Conservation (phyloP, 2,329 filamentous ascomycete species). For the Xylariaceae sp. region DNA sequence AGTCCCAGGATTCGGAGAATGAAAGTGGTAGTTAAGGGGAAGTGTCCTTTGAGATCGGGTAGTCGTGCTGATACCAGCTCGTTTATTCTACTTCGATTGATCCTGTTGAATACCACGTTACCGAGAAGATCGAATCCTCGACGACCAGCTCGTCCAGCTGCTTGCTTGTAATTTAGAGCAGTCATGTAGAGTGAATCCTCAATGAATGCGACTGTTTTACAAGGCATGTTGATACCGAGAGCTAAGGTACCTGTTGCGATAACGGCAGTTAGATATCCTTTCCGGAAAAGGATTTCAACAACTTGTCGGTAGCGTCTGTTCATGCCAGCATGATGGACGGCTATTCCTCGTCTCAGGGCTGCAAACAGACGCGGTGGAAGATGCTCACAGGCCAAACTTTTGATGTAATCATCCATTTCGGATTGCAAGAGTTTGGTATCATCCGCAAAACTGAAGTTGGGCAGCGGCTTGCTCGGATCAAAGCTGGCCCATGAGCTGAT, state of each 20-base stretch:
- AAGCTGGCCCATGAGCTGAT: slow-evolving; percentile 58
- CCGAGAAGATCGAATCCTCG: slow-evolving; percentile 76
- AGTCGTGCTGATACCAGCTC: slow-evolving; percentile 68
- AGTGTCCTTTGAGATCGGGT: slow-evolving; percentile 71
- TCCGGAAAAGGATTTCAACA: slow-evolving; percentile 70
- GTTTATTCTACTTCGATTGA: slow-evolving; percentile 55
- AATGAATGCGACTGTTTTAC: slow-evolving; percentile 72
- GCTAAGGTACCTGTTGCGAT: slow-evolving; percentile 72
- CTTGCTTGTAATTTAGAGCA: slow-evolving; percentile 71
- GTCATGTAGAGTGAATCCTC: slow-evolving; percentile 70
- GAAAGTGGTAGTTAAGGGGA: slow-evolving; percentile 69
- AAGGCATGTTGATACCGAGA: slow-evolving; percentile 79
- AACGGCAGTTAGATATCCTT: slow-evolving; percentile 64
- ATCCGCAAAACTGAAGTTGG: slow-evolving; percentile 17
- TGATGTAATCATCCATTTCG: slow-evolving; percentile 53
- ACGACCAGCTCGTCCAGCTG: slow-evolving; percentile 70
- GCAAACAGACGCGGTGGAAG: slow-evolving; percentile 51
- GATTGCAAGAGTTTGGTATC: slow-evolving; percentile 39
- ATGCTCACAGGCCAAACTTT: slow-evolving; percentile 45
- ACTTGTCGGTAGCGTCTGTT: slow-evolving; percentile 70
- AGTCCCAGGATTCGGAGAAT: slow-evolving; percentile 64
- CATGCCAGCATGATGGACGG: slow-evolving; percentile 75
- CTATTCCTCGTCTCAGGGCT: slow-evolving; percentile 62
- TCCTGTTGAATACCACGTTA: slow-evolving; percentile 72
- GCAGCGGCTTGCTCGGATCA: slow-evolving; percentile 39